Evolutionary conservation across 495 filamentous ascomycete genomes (phyloP).

Genomic region (Talaromyces thailandensis): DNA sequence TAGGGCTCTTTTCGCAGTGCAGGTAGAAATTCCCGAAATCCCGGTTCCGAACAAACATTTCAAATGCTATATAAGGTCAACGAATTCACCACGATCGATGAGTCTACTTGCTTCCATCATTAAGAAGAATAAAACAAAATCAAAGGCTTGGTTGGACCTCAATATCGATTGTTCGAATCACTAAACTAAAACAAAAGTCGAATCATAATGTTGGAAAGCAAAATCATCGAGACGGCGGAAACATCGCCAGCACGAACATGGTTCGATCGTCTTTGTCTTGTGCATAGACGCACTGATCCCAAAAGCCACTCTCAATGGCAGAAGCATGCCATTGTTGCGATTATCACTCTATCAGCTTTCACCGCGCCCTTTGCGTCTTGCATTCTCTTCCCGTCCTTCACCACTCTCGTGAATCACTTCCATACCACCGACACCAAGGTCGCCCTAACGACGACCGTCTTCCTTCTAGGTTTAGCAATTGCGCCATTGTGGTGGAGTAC

Average conservation of each 20-base stretch:
- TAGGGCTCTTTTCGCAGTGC: background rate
- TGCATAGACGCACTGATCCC: background rate
- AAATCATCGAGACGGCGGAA: background rate
- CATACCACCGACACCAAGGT: background rate
- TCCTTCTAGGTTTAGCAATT: background rate
- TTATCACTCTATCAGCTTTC: background rate
- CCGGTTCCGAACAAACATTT: background rate
- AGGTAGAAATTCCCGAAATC: background rate
- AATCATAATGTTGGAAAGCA: background rate
- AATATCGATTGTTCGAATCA: background rate
- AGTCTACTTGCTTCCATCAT: background rate
- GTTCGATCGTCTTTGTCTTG: background rate
- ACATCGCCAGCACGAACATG: background rate
- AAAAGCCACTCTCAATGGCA: background rate
- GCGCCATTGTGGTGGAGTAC: background rate
- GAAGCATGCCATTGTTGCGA: background rate
- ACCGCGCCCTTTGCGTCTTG: background rate
- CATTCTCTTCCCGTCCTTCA: slow-evolving; percentile 1
- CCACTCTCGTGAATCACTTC: background rate
- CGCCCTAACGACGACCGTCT: background rate
- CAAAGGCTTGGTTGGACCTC: background rate
- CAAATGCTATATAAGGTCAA: background rate
- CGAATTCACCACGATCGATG: background rate
- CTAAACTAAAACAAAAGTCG: background rate
- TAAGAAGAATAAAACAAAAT: too few relatives aligned